Evolutionary conservation across 169 alveolate species (phyloP), one percentile per base, ranked within the genome.

Genomic region (Theileria parva): DNA sequence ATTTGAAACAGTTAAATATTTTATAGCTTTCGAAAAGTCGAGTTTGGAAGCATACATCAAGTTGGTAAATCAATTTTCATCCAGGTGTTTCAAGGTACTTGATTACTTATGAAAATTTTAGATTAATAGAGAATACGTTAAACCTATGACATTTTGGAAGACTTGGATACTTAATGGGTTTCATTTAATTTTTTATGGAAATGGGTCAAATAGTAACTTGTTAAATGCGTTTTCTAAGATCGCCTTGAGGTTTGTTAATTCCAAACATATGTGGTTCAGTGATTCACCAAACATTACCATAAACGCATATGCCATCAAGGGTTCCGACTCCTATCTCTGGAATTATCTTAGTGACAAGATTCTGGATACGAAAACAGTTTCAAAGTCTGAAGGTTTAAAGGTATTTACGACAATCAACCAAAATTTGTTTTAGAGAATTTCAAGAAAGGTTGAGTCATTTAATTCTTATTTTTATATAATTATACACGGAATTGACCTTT

Each of bases 131-230:
- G 39, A 28, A 12, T 27, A n/a, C 60, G 9, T 61, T 15, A 73
- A 30, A 17, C 39, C 71, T 3, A 59, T 73, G 27, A 15, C 12
- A 30, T 25, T 30, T 8, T 83, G 89, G 89, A 83, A 83, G 76
- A 63, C 85, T 37, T 83, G 89, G 89, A n/a, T 83, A 70, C 73
- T 76, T 12, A 83, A 83, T 39, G 86, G 89, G 30, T 72, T 63
- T 27, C 74, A 83, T 44, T 72, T 83, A 17, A 59, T 81, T 37
- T 83, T 83, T 65, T 67, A 59, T 39, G 89, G 89, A 48, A 61
- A 55, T 0, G 89, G 89, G 39, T 83, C 89, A 19, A 77, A 73
- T 67, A 64, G 89, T 19, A 72, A 83, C 27, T 27, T 83, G 28
- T 34, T 83, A 17, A 69, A 48, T 15, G 57, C 77, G 21, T 75